Evolutionary conservation across 345 rosid species (phyloP).

Genomic region (Heritiera littoralis): DNA sequence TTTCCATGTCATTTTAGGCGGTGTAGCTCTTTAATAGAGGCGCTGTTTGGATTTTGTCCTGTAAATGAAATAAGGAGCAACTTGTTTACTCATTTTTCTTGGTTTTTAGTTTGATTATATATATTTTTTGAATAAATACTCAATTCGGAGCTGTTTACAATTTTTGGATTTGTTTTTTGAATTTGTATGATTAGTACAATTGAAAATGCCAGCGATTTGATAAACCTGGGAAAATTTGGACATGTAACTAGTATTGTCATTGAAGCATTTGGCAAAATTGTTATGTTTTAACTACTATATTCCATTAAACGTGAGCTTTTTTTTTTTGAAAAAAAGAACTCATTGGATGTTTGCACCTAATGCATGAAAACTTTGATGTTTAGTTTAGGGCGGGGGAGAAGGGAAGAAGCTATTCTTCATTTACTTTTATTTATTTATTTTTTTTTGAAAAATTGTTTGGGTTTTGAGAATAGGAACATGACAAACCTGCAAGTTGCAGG

Average conservation of each 20-base stretch:
- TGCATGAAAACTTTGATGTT: not conserved
- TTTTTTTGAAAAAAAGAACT: not conserved
- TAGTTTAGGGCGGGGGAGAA: not conserved
- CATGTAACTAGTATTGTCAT: not conserved
- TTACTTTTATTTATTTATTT: not conserved
- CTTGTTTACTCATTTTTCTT: not conserved
- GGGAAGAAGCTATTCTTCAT: not conserved
- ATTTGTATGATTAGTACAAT: not conserved
- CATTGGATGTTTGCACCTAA: not conserved
- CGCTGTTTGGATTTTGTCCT: not conserved
- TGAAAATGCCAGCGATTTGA: not conserved
- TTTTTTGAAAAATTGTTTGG: not conserved
- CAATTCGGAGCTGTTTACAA: not conserved
- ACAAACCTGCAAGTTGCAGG: conserved; percentile 8
- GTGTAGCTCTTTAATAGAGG: not conserved
- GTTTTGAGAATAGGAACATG: not conserved
- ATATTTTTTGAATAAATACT: not conserved
- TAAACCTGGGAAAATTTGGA: not conserved
- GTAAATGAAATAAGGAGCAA: not conserved
- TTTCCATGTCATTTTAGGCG: not conserved
- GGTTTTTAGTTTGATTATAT: not conserved
- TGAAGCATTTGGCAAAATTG: not conserved
- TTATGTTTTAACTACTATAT: not conserved
- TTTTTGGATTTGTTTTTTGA: not conserved
- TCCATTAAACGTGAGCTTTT: not conserved